phyloP scores from a whole-genome alignment of 257 asterid genomes.

The Plantago elongata region DNA sequence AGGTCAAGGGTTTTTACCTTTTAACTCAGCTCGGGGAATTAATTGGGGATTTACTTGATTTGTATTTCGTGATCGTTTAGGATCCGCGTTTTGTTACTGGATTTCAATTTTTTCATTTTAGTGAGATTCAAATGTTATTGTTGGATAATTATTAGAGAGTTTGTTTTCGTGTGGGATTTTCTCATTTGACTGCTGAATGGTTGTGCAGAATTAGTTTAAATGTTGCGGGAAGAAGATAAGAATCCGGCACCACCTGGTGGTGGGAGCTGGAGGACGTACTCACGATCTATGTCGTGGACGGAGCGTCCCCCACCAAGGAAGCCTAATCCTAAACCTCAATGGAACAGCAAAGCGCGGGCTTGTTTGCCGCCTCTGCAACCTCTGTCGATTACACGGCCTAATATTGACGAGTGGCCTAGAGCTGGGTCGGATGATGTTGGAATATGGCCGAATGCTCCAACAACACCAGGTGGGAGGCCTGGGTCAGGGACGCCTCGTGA shows the following conservation, averaged over 20 bases:
- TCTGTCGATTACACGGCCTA: slow-evolving; percentile 58
- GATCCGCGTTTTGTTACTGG: not conserved
- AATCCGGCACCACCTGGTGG: slow-evolving; percentile 24
- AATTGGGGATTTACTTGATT: slow-evolving; percentile 20
- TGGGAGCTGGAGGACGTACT: slow-evolving; percentile 45
- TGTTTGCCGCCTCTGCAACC: slow-evolving; percentile 97
- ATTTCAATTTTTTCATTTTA: not conserved
- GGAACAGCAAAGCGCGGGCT: slow-evolving; percentile 85
- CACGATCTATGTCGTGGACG: slow-evolving; percentile 77
- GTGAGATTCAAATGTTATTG: not conserved
- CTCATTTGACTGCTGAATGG: slow-evolving; percentile 18
- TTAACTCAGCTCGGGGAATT: slow-evolving; percentile 27
- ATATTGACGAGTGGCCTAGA: slow-evolving; percentile 76
- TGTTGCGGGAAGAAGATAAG: slow-evolving; percentile 61
- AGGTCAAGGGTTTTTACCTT: slow-evolving; percentile 54
- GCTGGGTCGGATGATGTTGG: slow-evolving; percentile 95
- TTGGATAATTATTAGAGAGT: no score
- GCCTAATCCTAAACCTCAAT: slow-evolving; percentile 53
- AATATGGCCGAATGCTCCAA: slow-evolving; percentile 69
- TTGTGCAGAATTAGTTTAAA: slow-evolving; percentile 37
- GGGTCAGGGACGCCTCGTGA: slow-evolving; percentile 47
- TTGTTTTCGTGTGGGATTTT: no score
- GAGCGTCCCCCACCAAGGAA: slow-evolving; percentile 60
- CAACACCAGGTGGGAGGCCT: slow-evolving; percentile 68
- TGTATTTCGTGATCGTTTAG: slow-evolving; percentile 18